A percentile compares a stretch with the other conserved stretches of the same genome.
phyloP scores from a whole-genome alignment of 225 moss, liverwort and hornwort species.

The Polytrichum commune region DNA sequence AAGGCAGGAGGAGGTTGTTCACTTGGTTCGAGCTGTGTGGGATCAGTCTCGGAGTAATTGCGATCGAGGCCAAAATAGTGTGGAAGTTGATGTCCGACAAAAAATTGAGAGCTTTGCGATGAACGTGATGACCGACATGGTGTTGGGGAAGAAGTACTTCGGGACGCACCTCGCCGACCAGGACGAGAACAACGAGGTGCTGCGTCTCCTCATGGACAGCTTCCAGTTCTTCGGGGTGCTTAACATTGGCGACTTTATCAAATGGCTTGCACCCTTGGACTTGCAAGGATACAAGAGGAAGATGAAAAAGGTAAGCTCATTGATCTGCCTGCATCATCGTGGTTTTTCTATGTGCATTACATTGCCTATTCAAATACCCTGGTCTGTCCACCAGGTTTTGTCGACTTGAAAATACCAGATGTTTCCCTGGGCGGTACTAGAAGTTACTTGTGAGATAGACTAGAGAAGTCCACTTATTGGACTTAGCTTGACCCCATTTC shows the following conservation, averaged over 20 bases:
- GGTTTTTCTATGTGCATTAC: background rate
- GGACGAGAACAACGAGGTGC: background rate
- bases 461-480: background rate
- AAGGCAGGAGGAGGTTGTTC: background rate
- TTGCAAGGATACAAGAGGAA: slow-evolving; percentile 1
- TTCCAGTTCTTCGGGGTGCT: background rate
- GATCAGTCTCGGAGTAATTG: background rate
- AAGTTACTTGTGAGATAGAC: background rate
- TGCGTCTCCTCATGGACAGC: background rate
- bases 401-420: too few relatives aligned
- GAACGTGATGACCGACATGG: background rate
- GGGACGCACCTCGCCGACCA: background rate
- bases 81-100: background rate
- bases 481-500: too few relatives aligned
- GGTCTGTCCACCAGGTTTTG: too few relatives aligned
- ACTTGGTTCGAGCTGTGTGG: background rate
- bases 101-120: background rate
- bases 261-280: background rate
- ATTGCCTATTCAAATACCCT: too few relatives aligned
- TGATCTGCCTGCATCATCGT: background rate
- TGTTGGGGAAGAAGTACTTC: slow-evolving; percentile 9
- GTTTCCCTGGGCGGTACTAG: background rate
- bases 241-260: slow-evolving; percentile 1
- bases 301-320: background rate
- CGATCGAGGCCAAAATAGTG: background rate